Evolutionary conservation across 768 basidiomycete genomes (phyloP), one percentile per base, ranked within the genome.

Genomic region (Hygrocybe coccinea): DNA sequence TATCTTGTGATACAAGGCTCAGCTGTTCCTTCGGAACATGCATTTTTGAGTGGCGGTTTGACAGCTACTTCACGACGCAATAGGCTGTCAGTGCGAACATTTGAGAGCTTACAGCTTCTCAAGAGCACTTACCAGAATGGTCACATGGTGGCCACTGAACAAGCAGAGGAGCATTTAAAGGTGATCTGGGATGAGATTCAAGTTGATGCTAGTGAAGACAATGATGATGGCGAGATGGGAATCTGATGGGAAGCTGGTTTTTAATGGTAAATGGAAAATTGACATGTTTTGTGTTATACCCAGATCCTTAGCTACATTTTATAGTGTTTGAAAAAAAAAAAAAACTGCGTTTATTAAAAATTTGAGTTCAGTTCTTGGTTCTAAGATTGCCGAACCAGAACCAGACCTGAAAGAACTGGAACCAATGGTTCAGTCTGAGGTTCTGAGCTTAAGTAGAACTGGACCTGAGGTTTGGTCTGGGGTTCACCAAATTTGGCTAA

Each of bases 1-100:
- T 67, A 64, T 48, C 63, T 67, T 33, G 64, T 67, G 1, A 69
- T 69, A 21, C 64, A 70, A 36, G 67, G 62, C 29, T 69, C 66
- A 22, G 57, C 68, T 17, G 62, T 59, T 15, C 38, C 67, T 1
- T 66, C 67, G 3, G 68, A 72, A 45, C 29, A 52, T 1, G 61
- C 59, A 4, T 72, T 72, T 48, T 70, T 62, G 5, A 63, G 62
- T 59, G 63, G 60, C 15, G 65, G 64, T 1, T 35, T 67, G 14
- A 71, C 65, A 10, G 65, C 57, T 33, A 65, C 64, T 9, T 38
- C 55, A 1, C 47, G 43, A 25, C 55, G 60, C 12, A 66, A 65
- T 46, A 41, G 56, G 2, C 60, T 72, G 1, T 19, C 50, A 12
- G 58, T 65, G 12, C 24, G 54, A 19, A 62, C 59, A 9, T 72